These are phyloP conservation scores for Ogataea corticis DNA, from an alignment of 805 yeast species.

Conservation along the genomic window DNA sequence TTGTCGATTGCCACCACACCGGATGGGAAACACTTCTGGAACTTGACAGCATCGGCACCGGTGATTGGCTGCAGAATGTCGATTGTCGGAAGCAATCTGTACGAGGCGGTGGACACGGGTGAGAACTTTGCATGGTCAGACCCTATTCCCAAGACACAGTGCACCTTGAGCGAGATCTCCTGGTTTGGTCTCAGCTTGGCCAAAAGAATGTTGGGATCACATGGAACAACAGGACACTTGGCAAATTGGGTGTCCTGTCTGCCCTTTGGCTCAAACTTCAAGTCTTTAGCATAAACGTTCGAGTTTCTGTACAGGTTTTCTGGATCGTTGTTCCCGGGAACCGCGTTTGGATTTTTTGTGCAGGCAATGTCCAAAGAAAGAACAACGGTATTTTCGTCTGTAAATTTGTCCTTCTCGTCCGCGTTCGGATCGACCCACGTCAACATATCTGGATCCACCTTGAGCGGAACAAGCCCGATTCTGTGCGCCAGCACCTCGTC, in stretches of 20 bases:
- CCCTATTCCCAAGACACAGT: conserved; percentile 89
- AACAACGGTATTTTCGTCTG: conserved; percentile 88
- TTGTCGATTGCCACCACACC: conserved; percentile 83
- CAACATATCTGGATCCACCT: conserved; percentile 85
- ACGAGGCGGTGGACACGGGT: conserved; percentile 96
- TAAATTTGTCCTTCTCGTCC: conserved; percentile 69
- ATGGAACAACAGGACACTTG: conserved; percentile 65
- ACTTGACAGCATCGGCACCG: conserved; percentile 74
- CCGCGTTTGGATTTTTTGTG: conserved; percentile 81
- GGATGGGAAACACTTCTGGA: conserved; percentile 87
- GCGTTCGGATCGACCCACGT: conserved; percentile 74
- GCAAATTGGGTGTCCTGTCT: conserved; percentile 74
- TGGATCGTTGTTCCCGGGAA: conserved; percentile 76
- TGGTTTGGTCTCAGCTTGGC: conserved; percentile 97
- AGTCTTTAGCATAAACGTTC: conserved; percentile 84
- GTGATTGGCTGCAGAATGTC: conserved; percentile 70
- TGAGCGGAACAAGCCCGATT: conserved; percentile 88
- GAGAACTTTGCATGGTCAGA: conserved; percentile 96
- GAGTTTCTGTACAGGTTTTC: conserved; percentile 80
- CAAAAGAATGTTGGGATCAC: conserved; percentile 84
- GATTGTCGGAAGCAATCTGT: conserved; percentile 87
- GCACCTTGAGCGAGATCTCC: conserved; percentile 86
- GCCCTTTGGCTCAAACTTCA: conserved; percentile 91
- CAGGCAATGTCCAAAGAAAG: conserved; percentile 80
- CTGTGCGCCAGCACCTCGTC: conserved; percentile 97